phyloP scores from a whole-genome alignment of 2,329 filamentous ascomycete species.

The Phialophora macrospora region DNA sequence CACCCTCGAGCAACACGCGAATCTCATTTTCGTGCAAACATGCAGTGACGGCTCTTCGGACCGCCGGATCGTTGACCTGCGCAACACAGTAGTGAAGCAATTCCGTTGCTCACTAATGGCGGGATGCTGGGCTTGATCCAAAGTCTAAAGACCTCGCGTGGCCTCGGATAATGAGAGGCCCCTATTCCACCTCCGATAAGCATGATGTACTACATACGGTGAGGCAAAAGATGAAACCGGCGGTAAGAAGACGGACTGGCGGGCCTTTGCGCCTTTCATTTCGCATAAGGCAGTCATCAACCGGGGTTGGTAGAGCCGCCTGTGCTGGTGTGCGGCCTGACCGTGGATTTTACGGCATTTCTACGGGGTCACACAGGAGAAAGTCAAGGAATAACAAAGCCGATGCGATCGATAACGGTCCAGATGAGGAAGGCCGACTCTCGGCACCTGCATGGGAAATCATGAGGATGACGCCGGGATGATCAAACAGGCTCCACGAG shows the following conservation, averaged over 20 bases:
- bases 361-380: background rate
- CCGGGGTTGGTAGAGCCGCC: conserved; percentile 2
- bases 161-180: background rate
- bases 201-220: background rate
- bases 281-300: conserved; percentile 21
- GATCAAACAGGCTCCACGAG: conserved; percentile 31
- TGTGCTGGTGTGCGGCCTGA: background rate
- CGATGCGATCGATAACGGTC: conserved; percentile 5
- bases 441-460: conserved; percentile 29
- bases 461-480: conserved; percentile 21
- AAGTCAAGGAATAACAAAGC: background rate
- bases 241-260: conserved; percentile 14
- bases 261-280: conserved; percentile 26
- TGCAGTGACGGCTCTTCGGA: background rate
- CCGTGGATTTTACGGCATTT: conserved; percentile 5
- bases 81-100: background rate
- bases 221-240: conserved; percentile 18
- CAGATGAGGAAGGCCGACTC: conserved; percentile 15
- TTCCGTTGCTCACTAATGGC: background rate
- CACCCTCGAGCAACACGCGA: background rate
- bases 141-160: background rate
- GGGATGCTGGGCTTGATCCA: background rate
- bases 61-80: background rate
- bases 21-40: background rate
- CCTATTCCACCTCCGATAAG: background rate